phyloP scores from a whole-genome alignment of 2,329 filamentous ascomycete genomes.

The Colletotrichum sp. region DNA sequence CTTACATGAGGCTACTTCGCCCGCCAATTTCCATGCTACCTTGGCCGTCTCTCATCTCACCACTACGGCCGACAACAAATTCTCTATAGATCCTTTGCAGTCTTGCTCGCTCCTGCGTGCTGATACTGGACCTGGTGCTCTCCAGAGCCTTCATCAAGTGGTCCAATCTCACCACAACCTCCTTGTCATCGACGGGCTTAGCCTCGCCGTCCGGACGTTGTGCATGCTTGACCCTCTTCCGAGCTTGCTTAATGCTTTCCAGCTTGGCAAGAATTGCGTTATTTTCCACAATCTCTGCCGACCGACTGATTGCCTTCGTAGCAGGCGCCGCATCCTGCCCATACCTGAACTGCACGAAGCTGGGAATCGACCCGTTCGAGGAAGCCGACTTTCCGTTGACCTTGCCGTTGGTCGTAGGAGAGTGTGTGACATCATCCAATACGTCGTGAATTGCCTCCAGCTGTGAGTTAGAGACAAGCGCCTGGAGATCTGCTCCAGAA shows the following conservation, averaged over 20 bases:
- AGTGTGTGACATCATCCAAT: constrained; percentile 58
- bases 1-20: constrained; percentile 88
- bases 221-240: constrained; percentile 50
- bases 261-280: constrained; percentile 83
- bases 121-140: constrained; percentile 83
- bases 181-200: constrained; percentile 50
- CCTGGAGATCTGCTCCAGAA: constrained; percentile 92
- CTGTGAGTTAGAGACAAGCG: constrained; percentile 94
- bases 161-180: constrained; percentile 84
- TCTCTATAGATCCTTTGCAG: constrained; percentile 86
- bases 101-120: constrained; percentile 74
- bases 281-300: constrained; percentile 71
- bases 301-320: constrained; percentile 49
- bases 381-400: constrained; percentile 27
- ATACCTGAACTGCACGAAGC: constrained; percentile 86
- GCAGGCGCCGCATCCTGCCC: constrained; percentile 60
- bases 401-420: constrained; percentile 38
- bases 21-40: constrained; percentile 92
- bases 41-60: constrained; percentile 94
- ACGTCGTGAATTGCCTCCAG: constrained; percentile 96
- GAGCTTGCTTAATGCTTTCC: constrained; percentile 75
- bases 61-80: constrained; percentile 90
- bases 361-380: constrained; percentile 41
- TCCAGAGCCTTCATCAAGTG: constrained; percentile 81
- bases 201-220: constrained; percentile 30